Evolutionary conservation across 164 flowering plant species (phyloP), one percentile per base, ranked within the genome.

Genomic region (Tetracentron sinense): DNA sequence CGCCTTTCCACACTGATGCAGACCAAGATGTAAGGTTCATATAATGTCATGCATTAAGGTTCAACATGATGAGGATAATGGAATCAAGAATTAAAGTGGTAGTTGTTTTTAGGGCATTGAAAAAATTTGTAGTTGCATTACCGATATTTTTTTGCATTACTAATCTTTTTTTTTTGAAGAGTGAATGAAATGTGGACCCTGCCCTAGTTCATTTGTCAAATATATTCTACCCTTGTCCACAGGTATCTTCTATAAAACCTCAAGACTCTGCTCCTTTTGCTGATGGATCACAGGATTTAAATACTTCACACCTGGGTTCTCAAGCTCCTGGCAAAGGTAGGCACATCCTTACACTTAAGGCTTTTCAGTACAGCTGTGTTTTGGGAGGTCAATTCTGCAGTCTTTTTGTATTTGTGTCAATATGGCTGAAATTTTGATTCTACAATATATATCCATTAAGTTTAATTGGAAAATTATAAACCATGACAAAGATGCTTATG

Each of bases 261-360:
- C 84, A 79, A 60, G 82, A 79, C 21, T 55, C 83, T 62, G 63
- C 81, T 52, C 75, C 72, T 66, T 67, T 67, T 30, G 64, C 80
- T 58, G 89, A 80, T 75, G 85, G 78, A 51, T 72, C 83, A 59
- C 83, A 79, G 63, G 72, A 73, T 49, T 72, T 85, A 11, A 75
- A 63, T 66, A 46, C 82, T 28, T 61, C 82, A 27, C 79, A 76
- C 62, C 38, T 69, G 58, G 80, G 70, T 61, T 69, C 86, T 74
- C 85, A 74, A 49, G 75, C 75, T 68, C 58, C 75, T 62, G 65
- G 42, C 29, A 84, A 80, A 83, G 97, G 95, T 85, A 69, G 60
- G 65, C n/a, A 20, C 22, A 25, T 48, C 26, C 54, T 29, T 26
- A 63, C 62, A 47, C 42, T 31, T 56, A 6, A 12, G 21, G 7